Evolutionary conservation across 2,329 filamentous ascomycete species (phyloP), one percentile per base, ranked within the genome.

Genomic region (Pestalotiopsis sp.): DNA sequence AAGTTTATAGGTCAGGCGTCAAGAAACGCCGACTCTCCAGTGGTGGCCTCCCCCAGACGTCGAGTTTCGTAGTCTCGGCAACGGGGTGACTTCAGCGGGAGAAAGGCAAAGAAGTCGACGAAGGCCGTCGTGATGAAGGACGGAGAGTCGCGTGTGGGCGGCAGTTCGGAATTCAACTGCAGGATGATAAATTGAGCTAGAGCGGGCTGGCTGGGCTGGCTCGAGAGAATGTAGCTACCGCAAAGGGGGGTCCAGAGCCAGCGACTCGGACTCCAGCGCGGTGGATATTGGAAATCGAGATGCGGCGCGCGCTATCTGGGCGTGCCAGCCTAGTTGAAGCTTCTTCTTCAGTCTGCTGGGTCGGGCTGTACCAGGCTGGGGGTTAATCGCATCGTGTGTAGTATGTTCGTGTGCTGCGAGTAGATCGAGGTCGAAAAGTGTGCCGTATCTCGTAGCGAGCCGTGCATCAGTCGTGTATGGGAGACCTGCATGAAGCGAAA

Each of bases 351-450:
- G 75, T 80, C 77, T 79, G 78, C 78, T 78, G 75, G 77, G 72
- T 70, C 66, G 40, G 66, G 68, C 66, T 80, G 80, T 78, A 78
- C 81, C 78, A 80, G 75, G 74, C 74, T 75, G 74, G 77, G 76
- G 75, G 72, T 75, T 78, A 75, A 78, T 81, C 78, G 81, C 81
- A 83, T 83, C 80, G 79, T 83, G 78, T 75, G 78, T 75, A 41
- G 17, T 58, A 11, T 52, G 57, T 59, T 59, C 57, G 36, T 17
- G 36, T 63, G 40, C 64, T 40, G 64, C 36, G 59, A 23, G 36
- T 45, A 20, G 20, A 31, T 36, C 40, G 49, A 27, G 12, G 58
- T 56, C n/a, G 38, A 27, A 9, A 63, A 36, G 20, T 56, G 64
- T 36, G 41, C 64, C 17, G 49, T 66, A 56, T 31, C 45, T 56